Conservation (phyloP, 169 alveolate species). For the Plasmodium inui region DNA sequence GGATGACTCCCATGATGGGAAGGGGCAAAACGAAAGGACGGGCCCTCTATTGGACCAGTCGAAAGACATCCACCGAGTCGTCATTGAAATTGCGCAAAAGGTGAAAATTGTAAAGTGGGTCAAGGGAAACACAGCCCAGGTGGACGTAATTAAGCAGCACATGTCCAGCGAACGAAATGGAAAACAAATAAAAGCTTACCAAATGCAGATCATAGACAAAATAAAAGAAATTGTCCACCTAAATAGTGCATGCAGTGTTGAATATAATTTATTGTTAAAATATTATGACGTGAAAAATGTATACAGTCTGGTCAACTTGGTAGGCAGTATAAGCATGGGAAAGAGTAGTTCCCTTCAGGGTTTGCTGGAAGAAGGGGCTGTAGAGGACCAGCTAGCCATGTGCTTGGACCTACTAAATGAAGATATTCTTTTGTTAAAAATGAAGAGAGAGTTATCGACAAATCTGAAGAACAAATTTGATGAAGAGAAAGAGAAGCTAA, state of each 20-base stretch:
- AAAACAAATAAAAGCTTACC: slow-evolving; percentile 20
- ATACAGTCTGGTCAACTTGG: slow-evolving; percentile 18
- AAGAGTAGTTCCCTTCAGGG: slow-evolving; percentile 71
- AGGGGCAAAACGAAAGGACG: not conserved
- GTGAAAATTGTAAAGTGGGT: slow-evolving; percentile 54
- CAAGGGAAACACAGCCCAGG: not conserved
- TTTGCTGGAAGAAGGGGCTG: slow-evolving; percentile 61
- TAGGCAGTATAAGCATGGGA: slow-evolving; percentile 42
- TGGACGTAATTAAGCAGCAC: not conserved
- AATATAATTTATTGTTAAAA: slow-evolving; percentile 54
- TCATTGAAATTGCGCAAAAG: slow-evolving; percentile 14
- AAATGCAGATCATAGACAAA: slow-evolving; percentile 41
- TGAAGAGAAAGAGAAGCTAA: slow-evolving; percentile 79
- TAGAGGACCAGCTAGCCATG: slow-evolving; percentile 75
- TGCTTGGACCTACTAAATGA: slow-evolving; percentile 79
- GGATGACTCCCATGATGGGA: not conserved
- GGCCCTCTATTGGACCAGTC: not conserved
- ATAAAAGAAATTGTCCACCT: slow-evolving; percentile 44
- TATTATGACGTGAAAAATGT: slow-evolving; percentile 53
- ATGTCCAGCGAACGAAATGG: not conserved
- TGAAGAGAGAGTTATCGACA: slow-evolving; percentile 78
- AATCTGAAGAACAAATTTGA: slow-evolving; percentile 75
- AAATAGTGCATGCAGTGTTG: slow-evolving; percentile 15
- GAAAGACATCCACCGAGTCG: not conserved
- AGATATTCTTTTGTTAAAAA: slow-evolving; percentile 79